Percentiles rank a stretch among this genome's conserved stretches.
These are phyloP conservation scores for Keithomyces neogunnii DNA, from an alignment of 2,329 filamentous ascomycete genomes.

Conservation along the genomic window DNA sequence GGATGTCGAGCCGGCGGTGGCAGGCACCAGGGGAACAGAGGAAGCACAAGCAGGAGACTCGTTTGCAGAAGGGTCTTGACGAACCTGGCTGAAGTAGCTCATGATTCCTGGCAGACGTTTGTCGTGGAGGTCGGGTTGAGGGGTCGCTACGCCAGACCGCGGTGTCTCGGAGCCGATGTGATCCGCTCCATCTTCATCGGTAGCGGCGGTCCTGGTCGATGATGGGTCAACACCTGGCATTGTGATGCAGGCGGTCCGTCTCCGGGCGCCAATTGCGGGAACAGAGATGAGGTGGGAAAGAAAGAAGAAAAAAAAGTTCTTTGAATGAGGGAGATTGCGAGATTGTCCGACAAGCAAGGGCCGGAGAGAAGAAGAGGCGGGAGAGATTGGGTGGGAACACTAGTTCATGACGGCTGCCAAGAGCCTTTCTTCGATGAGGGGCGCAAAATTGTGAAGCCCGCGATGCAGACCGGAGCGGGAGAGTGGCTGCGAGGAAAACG, in stretches of 20 bases:
- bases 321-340: background rate
- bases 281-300: background rate
- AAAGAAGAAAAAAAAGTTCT: slow-evolving; percentile 4
- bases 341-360: background rate
- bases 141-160: slow-evolving; percentile 84
- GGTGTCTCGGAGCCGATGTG: slow-evolving; percentile 80
- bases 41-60: slow-evolving; percentile 19
- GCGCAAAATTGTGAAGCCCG: slow-evolving; percentile 4
- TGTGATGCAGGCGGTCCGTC: slow-evolving; percentile 17
- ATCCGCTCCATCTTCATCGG: slow-evolving; percentile 65
- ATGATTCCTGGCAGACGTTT: slow-evolving; percentile 93
- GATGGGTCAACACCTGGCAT: slow-evolving; percentile 45
- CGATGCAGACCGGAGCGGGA: slow-evolving; percentile 14
- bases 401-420: slow-evolving; percentile 33
- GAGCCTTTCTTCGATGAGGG: slow-evolving; percentile 9
- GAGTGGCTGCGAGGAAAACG: slow-evolving; percentile 12
- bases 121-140: slow-evolving; percentile 86
- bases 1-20: slow-evolving; percentile 14
- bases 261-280: background rate
- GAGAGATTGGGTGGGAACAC: slow-evolving; percentile 22
- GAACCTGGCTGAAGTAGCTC: slow-evolving; percentile 99
- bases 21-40: slow-evolving; percentile 31
- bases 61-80: slow-evolving; percentile 65
- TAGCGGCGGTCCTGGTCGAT: slow-evolving; percentile 43
- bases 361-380: slow-evolving; percentile 16